Evolutionary conservation across 768 basidiomycete genomes (phyloP), one percentile per base, ranked within the genome.

Genomic region (Daedaleopsis nitida): DNA sequence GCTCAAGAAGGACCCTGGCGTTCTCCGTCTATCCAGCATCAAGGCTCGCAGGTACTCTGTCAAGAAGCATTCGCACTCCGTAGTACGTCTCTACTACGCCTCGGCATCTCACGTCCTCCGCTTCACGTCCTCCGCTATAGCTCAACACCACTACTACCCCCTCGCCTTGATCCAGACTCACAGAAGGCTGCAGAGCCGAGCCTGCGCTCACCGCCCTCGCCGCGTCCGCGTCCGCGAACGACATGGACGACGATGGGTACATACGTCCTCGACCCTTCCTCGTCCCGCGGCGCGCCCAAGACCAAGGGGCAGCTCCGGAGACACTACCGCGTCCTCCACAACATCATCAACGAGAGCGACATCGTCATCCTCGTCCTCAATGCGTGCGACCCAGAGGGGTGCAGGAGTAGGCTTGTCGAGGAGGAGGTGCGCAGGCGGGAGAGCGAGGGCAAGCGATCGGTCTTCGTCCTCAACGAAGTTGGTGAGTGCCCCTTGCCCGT

Each of bases 381-480:
- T 75, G 96, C 96, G 0, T 80, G 96, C 43, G 96, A 98, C 77
- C 96, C 97, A 2, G 91, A 96, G 60, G 96, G 96, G 0, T 96
- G 94, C 44, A 77, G 96, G 65, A 96, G 94, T 74, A 81, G 89
- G 54, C 81, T 96, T 39, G 94, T 98, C 5, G 97, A 99, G 73
- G 93, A 96, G 70, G 96, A 97, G 72, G 94, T 97, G 0, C 80
- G 91, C 48, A 79, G 92, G 64, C 81, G 91, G 38, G 94, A 95
- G 71, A 79, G 78, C 23, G 91, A 96, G 64, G 92, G 95, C 8
- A 99, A 98, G 80, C 91, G 87, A 71, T 77, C 98, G 35, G 87
- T 98, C 2, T 93, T 94, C 55, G 94, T 98, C 3, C 73, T 99
- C n/a, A 98, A 98, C 74, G 98, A 99, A 78, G 91, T 97, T 59